Conservation (phyloP, 1,139 yeast genomes). For the Taphrina wiesneri region DNA sequence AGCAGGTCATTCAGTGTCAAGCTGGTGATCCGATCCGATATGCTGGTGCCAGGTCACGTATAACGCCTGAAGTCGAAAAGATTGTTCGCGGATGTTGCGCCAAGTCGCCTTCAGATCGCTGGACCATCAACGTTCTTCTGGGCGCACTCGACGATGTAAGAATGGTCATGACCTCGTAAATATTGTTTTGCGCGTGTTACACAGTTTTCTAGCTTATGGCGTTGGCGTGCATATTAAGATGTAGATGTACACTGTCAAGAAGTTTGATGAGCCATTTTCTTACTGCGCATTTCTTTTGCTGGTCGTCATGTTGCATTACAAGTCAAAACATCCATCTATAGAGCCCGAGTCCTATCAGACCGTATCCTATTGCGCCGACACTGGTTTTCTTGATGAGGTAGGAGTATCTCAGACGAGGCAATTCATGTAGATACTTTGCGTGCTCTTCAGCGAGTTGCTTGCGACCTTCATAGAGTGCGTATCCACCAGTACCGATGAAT, state of each 20-base stretch:
- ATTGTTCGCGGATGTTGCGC: constrained; percentile 15
- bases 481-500: constrained; percentile 24
- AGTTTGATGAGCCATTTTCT: too few relatives aligned
- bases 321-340: constrained; percentile 13
- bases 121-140: neutral
- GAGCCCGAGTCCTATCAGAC: constrained; percentile 24
- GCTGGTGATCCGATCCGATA: constrained; percentile 25
- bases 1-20: constrained; percentile 19
- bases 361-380: constrained; percentile 10
- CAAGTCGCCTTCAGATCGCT: constrained; percentile 7
- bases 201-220: constrained; percentile 2
- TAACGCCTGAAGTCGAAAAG: constrained; percentile 8
- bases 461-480: constrained; percentile 29
- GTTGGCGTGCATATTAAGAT: neutral
- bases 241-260: too few relatives aligned
- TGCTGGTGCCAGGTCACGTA: neutral
- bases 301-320: too few relatives aligned
- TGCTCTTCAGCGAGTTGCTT: constrained; percentile 11
- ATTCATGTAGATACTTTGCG: neutral
- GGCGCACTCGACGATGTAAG: neutral
- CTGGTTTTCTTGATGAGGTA: neutral
- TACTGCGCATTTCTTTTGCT: too few relatives aligned
- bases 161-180: neutral
- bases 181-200: neutral
- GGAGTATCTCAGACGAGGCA: neutral